These are phyloP conservation scores for Hericium alpestre DNA, from an alignment of 768 basidiomycete genomes.

Conservation along the genomic window DNA sequence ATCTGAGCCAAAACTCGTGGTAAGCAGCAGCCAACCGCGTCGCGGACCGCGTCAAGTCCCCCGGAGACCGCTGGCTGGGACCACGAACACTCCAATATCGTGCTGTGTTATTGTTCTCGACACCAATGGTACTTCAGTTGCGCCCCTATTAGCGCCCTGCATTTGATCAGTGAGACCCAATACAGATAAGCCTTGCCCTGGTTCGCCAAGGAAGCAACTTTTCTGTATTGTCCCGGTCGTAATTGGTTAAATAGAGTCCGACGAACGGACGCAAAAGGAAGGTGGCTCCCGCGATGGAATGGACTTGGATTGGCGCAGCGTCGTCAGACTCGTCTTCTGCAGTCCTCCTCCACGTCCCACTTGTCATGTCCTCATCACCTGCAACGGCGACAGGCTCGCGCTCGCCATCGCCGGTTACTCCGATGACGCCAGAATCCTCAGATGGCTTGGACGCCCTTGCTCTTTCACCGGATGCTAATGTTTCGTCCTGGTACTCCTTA, in stretches of 20 bases:
- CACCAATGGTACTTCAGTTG: no score
- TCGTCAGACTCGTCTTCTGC: neutral
- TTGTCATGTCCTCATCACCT: constrained; percentile 50
- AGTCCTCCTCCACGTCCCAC: neutral
- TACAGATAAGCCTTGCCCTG: no score
- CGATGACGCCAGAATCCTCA: constrained; percentile 54
- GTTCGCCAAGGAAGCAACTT: no score
- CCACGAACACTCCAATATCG: no score
- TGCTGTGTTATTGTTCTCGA: no score
- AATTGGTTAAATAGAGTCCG: no score
- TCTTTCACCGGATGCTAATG: constrained; percentile 42
- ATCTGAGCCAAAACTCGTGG: neutral
- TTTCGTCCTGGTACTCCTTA: constrained; percentile 49
- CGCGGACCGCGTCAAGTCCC: neutral
- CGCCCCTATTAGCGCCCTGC: no score
- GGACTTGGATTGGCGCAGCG: neutral
- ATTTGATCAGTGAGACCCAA: no score
- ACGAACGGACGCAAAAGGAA: neutral
- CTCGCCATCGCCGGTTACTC: constrained; percentile 62
- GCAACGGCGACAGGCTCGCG: constrained; percentile 45
- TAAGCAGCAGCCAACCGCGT: neutral
- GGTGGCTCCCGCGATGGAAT: neutral
- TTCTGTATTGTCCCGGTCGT: no score
- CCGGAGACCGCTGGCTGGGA: neutral
- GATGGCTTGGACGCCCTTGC: constrained; percentile 41